phyloP scores from a whole-genome alignment of 1,284 basidiomycete species.

The Ceratobasidium sp. region DNA sequence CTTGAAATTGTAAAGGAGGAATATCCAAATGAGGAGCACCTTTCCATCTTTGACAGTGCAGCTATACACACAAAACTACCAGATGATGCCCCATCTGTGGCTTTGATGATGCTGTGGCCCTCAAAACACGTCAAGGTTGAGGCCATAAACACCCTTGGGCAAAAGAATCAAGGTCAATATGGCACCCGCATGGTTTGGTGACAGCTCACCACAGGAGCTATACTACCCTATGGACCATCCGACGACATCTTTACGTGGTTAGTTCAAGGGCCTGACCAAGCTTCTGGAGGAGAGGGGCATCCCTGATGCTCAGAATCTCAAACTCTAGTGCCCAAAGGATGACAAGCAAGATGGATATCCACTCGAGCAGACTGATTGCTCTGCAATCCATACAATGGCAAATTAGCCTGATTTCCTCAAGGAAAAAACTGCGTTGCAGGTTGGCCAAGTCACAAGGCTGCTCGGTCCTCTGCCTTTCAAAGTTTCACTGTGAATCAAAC shows the following conservation, averaged over 20 bases:
- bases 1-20: conserved; percentile 59
- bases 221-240: conserved; percentile 57
- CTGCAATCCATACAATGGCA: conserved; percentile 28
- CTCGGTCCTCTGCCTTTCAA: conserved; percentile 31
- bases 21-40: conserved; percentile 54
- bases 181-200: conserved; percentile 46
- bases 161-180: conserved; percentile 50
- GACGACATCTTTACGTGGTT: conserved; percentile 51
- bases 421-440: conserved; percentile 46
- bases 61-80: conserved; percentile 59
- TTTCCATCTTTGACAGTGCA: conserved; percentile 61
- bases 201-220: conserved; percentile 53
- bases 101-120: conserved; percentile 54
- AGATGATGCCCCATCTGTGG: conserved; percentile 57
- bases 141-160: conserved; percentile 46
- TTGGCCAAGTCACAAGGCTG: conserved; percentile 34
- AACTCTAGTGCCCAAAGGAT: conserved; percentile 45
- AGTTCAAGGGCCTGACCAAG: conserved; percentile 59
- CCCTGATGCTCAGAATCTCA: conserved; percentile 22
- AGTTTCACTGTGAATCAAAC: conserved; percentile 15
- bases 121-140: background rate
- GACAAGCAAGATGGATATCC: conserved; percentile 35
- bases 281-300: conserved; percentile 56
- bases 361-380: conserved; percentile 26
- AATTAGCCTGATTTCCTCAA: conserved; percentile 45